These are phyloP conservation scores for Hyaloscypha finlandica DNA, from an alignment of 495 filamentous ascomycete genomes.

Conservation along the genomic window DNA sequence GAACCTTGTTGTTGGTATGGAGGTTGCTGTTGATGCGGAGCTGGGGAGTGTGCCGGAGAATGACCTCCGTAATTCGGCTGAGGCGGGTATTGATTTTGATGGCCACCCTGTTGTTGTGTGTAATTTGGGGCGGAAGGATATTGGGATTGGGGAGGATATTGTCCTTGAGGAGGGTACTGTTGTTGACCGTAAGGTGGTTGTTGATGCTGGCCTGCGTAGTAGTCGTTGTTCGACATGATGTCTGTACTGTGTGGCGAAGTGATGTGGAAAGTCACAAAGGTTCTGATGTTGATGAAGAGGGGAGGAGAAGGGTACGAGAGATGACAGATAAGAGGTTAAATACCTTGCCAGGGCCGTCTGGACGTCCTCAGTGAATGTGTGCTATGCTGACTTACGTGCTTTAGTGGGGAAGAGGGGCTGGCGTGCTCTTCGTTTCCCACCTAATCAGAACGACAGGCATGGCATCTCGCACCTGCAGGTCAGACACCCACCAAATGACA, in stretches of 20 bases:
- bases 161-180: constrained; percentile 20
- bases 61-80: constrained; percentile 33
- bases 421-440: neutral
- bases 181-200: constrained; percentile 9
- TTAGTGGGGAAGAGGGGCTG: constrained; percentile 5
- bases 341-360: neutral
- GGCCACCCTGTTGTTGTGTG: constrained; percentile 12
- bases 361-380: neutral
- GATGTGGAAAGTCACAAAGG: constrained; percentile 2
- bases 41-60: constrained; percentile 17
- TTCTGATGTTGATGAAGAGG: neutral
- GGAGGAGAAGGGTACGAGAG: neutral
- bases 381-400: neutral
- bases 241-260: neutral
- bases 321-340: neutral
- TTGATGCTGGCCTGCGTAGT: constrained; percentile 35
- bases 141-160: constrained; percentile 29
- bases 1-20: constrained; percentile 17
- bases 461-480: neutral
- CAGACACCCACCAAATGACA: constrained; percentile 4
- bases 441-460: neutral
- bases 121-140: constrained; percentile 34
- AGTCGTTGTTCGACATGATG: constrained; percentile 41
- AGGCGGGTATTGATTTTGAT: constrained; percentile 23
- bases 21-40: constrained; percentile 25